Conservation (phyloP, 1,284 basidiomycete genomes). For the Abortiporus biennis region DNA sequence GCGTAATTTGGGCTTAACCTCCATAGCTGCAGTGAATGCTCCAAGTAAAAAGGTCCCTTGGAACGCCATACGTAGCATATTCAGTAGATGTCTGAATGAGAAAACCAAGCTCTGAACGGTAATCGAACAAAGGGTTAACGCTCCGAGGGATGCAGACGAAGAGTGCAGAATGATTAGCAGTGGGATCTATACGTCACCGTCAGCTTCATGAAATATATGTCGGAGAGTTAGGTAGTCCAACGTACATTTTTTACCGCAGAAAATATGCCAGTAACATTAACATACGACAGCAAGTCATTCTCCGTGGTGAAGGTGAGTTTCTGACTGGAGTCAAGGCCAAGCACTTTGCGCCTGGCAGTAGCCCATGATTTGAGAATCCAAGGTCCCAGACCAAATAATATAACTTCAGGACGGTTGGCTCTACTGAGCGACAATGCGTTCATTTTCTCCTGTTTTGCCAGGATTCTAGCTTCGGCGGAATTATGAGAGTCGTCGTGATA, state of each 20-base stretch:
- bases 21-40: slow-evolving; percentile 71
- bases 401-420: slow-evolving; percentile 64
- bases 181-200: slow-evolving; percentile 45
- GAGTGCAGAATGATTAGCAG: slow-evolving; percentile 64
- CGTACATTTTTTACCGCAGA: slow-evolving; percentile 64
- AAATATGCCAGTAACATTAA: slow-evolving; percentile 58
- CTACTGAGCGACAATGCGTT: slow-evolving; percentile 67
- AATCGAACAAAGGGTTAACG: slow-evolving; percentile 68
- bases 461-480: slow-evolving; percentile 49
- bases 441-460: slow-evolving; percentile 67
- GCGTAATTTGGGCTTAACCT: slow-evolving; percentile 59
- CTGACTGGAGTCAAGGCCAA: slow-evolving; percentile 47
- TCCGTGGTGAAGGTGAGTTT: slow-evolving; percentile 21
- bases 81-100: slow-evolving; percentile 52
- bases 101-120: slow-evolving; percentile 68
- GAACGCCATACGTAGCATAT: slow-evolving; percentile 62
- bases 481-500: slow-evolving; percentile 34
- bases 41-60: slow-evolving; percentile 80
- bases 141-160: slow-evolving; percentile 69
- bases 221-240: slow-evolving; percentile 13
- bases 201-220: slow-evolving; percentile 7
- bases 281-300: slow-evolving; percentile 39
- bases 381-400: slow-evolving; percentile 73
- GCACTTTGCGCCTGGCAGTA: slow-evolving; percentile 48
- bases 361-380: slow-evolving; percentile 79